These are phyloP conservation scores for Russula griseocarnosa DNA, from an alignment of 768 basidiomycete species.

Conservation along the genomic window DNA sequence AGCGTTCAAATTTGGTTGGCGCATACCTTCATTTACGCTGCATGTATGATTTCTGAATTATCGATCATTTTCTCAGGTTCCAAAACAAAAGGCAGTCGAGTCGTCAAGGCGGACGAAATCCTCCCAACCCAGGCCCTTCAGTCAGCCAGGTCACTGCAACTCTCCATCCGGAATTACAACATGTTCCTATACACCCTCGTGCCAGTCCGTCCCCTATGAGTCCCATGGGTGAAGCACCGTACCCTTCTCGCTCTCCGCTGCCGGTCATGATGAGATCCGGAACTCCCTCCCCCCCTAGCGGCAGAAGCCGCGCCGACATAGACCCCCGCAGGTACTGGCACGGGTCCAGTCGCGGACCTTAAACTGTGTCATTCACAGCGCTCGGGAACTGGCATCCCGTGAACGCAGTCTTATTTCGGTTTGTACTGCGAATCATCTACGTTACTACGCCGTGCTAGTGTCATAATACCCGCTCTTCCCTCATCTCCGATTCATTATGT, in stretches of 20 bases:
- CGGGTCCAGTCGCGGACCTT: conserved; percentile 21
- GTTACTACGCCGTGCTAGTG: conserved; percentile 24
- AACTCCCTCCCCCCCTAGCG: conserved; percentile 25
- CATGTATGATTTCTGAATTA: conserved; percentile 2
- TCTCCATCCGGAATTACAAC: conserved; percentile 7
- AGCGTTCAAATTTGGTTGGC: conserved; percentile 84
- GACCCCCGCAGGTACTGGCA: conserved; percentile 17
- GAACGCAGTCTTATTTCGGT: conserved; percentile 17
- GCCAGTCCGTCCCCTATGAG: conserved; percentile 12
- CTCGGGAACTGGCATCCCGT: conserved; percentile 23
- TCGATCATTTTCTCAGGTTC: conserved; percentile 19
- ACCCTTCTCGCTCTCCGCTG: conserved; percentile 25
- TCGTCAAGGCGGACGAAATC: conserved; percentile 22
- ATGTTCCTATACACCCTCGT: not conserved
- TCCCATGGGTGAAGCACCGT: conserved; percentile 13
- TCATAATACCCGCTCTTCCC: conserved; percentile 24
- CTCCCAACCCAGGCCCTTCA: not conserved
- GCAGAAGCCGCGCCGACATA: conserved; percentile 13
- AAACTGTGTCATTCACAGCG: conserved; percentile 21
- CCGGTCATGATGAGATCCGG: conserved; percentile 11
- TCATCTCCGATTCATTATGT: conserved; percentile 26
- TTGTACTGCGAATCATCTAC: conserved; percentile 16
- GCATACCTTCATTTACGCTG: not conserved
- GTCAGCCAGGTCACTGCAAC: not conserved
- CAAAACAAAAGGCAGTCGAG: conserved; percentile 27